Conservation (phyloP, 2,329 filamentous ascomycete genomes). For the Aaosphaeria pasadenensis region DNA sequence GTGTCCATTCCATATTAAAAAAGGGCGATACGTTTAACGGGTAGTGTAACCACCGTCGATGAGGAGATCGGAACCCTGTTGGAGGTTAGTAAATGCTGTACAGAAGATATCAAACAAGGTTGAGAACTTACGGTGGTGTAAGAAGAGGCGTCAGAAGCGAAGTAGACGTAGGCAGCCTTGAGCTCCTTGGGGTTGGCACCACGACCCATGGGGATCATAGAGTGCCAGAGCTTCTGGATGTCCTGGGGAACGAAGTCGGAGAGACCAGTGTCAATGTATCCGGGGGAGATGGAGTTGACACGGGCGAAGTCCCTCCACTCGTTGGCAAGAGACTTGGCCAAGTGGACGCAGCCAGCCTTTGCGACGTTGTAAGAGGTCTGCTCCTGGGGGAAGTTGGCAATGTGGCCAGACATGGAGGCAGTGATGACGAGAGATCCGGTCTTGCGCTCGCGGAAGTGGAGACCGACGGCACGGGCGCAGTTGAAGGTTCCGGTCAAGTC, state of each 20-base stretch:
- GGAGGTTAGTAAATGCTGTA: constrained; percentile 29
- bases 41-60: constrained; percentile 71
- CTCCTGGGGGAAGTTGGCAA: constrained; percentile 79
- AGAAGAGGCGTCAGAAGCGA: constrained; percentile 77
- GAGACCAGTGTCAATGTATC: constrained; percentile 66
- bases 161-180: constrained; percentile 78
- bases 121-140: constrained; percentile 64
- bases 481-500: constrained; percentile 87
- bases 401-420: constrained; percentile 72
- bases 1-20: constrained; percentile 6
- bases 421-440: constrained; percentile 66
- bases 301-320: constrained; percentile 69
- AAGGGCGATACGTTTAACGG: constrained; percentile 24
- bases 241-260: constrained; percentile 65
- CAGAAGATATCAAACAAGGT: constrained; percentile 15
- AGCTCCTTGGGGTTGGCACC: constrained; percentile 73
- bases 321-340: constrained; percentile 63
- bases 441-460: constrained; percentile 67
- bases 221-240: constrained; percentile 70
- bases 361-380: constrained; percentile 50
- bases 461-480: constrained; percentile 84
- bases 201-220: constrained; percentile 77
- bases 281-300: constrained; percentile 66
- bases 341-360: constrained; percentile 65
- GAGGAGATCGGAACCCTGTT: constrained; percentile 60